A percentile compares a stretch with the other conserved stretches of the same genome.
Conservation (phyloP, 176 grass and related monocot genomes). For the Lolium perenne region DNA sequence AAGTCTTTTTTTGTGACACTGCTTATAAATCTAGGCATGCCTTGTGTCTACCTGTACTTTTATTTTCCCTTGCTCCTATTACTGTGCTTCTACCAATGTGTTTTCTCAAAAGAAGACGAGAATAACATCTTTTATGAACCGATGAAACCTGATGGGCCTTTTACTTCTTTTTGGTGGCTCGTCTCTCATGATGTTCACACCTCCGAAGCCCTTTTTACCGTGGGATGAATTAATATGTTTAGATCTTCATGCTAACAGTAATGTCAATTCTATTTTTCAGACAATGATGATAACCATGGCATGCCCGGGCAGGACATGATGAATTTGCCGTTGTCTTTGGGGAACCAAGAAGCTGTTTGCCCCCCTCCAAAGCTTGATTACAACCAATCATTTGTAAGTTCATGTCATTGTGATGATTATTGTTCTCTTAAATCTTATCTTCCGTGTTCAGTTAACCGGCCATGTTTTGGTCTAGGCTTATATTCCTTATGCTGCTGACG, state of each 20-base stretch:
- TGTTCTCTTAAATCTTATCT: slow-evolving; percentile 27
- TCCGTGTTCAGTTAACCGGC: slow-evolving; percentile 31
- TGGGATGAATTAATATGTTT: slow-evolving; percentile 4
- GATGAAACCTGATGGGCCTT: neutral
- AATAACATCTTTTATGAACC: slow-evolving; percentile 16
- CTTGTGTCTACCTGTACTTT: neutral
- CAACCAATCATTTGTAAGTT: slow-evolving; percentile 72
- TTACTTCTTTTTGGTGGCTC: neutral
- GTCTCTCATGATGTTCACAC: slow-evolving; percentile 19
- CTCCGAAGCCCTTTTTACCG: slow-evolving; percentile 6
- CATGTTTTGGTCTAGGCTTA: slow-evolving; percentile 50
- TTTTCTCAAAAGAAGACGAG: slow-evolving; percentile 11
- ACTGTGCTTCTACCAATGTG: neutral
- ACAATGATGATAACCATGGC: slow-evolving; percentile 49
- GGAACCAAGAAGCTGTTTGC: slow-evolving; percentile 50
- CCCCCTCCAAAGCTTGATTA: slow-evolving; percentile 42
- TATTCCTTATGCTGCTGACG: slow-evolving; percentile 57
- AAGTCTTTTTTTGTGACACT: neutral
- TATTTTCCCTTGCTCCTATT: neutral
- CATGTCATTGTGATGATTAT: slow-evolving; percentile 1
- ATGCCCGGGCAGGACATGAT: slow-evolving; percentile 34
- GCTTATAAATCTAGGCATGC: slow-evolving; percentile 12
- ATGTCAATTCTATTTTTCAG: slow-evolving; percentile 39
- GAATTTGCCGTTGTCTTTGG: slow-evolving; percentile 47
- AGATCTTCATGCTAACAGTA: slow-evolving; percentile 23